Conservation (phyloP, 805 yeast species). For the Diddensiella santjacobensis region DNA sequence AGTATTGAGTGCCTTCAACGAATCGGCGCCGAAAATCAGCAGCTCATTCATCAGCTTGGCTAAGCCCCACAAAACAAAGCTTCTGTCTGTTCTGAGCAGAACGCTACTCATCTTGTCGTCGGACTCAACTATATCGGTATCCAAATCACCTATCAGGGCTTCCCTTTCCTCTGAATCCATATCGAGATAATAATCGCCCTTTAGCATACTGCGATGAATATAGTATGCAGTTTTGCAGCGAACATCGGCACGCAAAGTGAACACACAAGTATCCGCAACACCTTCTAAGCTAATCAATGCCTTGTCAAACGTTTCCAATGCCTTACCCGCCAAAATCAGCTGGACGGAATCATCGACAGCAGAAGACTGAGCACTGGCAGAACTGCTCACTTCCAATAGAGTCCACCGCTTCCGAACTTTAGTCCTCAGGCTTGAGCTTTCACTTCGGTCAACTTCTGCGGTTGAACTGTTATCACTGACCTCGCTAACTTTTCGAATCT, state of each 20-base stretch:
- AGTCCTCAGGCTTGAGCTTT: slow-evolving; percentile 13
- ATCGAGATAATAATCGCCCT: slow-evolving; percentile 48
- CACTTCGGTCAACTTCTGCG: slow-evolving; percentile 5
- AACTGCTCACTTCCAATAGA: slow-evolving; percentile 23
- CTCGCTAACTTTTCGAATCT: slow-evolving; percentile 41
- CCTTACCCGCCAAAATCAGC: slow-evolving; percentile 23
- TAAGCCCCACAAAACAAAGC: slow-evolving; percentile 45
- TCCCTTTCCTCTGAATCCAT: slow-evolving; percentile 61
- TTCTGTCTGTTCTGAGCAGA: slow-evolving; percentile 31
- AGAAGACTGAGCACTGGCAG: not conserved
- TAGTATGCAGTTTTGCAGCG: slow-evolving; percentile 51
- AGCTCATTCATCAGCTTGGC: slow-evolving; percentile 49
- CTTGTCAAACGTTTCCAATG: slow-evolving; percentile 30
- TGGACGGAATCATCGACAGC: slow-evolving; percentile 11
- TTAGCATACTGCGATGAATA: slow-evolving; percentile 46
- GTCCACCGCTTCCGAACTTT: slow-evolving; percentile 32
- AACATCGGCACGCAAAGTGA: slow-evolving; percentile 55
- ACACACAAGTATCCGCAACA: slow-evolving; percentile 27
- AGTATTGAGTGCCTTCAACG: slow-evolving; percentile 48
- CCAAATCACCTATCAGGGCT: slow-evolving; percentile 48
- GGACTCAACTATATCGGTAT: slow-evolving; percentile 44
- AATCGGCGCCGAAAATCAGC: slow-evolving; percentile 49
- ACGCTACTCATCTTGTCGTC: slow-evolving; percentile 41
- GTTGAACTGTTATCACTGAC: slow-evolving; percentile 9
- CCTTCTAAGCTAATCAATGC: slow-evolving; percentile 25